phyloP scores from a whole-genome alignment of 2,329 filamentous ascomycete genomes.

The Waltergamsia citrina region DNA sequence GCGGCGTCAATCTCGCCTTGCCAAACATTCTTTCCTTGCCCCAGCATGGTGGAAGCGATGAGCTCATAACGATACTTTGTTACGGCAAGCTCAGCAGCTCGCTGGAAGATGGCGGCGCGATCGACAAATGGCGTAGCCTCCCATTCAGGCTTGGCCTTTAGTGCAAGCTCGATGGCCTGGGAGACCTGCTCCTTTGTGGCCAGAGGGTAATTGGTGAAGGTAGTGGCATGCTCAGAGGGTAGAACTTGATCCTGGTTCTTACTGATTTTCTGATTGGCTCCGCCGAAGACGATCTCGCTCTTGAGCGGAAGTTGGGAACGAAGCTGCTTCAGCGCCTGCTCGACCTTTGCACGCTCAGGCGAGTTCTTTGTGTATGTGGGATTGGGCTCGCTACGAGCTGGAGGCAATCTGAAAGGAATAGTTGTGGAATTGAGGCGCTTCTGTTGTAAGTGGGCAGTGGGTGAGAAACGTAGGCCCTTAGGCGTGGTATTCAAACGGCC shows the following conservation, averaged over 20 bases:
- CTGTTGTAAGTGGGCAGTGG: too few relatives aligned
- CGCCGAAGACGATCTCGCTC: constrained; percentile 21
- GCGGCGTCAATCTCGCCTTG: constrained; percentile 27
- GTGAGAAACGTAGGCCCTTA: too few relatives aligned
- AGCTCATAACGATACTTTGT: constrained; percentile 17
- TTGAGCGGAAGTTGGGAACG: constrained; percentile 16
- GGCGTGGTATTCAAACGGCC: too few relatives aligned
- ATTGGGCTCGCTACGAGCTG: constrained; percentile 7
- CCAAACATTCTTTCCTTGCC: constrained; percentile 28
- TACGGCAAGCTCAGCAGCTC: constrained; percentile 19
- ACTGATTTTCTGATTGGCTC: constrained; percentile 14
- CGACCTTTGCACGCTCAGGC: constrained; percentile 14
- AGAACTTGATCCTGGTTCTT: constrained; percentile 17
- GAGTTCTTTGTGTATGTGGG: constrained; percentile 18
- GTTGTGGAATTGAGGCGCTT: background rate
- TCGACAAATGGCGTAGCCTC: constrained; percentile 20
- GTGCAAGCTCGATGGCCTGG: constrained; percentile 15
- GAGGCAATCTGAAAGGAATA: background rate
- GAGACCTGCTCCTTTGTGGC: background rate
- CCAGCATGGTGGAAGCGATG: constrained; percentile 28
- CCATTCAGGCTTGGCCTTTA: constrained; percentile 22
- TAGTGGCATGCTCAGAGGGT: constrained; percentile 15
- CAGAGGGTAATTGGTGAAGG: background rate
- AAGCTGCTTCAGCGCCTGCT: constrained; percentile 1
- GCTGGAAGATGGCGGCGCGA: constrained; percentile 23